These are phyloP conservation scores for Gossypium laxum DNA, from an alignment of 441 rosid genomes.

Conservation along the genomic window DNA sequence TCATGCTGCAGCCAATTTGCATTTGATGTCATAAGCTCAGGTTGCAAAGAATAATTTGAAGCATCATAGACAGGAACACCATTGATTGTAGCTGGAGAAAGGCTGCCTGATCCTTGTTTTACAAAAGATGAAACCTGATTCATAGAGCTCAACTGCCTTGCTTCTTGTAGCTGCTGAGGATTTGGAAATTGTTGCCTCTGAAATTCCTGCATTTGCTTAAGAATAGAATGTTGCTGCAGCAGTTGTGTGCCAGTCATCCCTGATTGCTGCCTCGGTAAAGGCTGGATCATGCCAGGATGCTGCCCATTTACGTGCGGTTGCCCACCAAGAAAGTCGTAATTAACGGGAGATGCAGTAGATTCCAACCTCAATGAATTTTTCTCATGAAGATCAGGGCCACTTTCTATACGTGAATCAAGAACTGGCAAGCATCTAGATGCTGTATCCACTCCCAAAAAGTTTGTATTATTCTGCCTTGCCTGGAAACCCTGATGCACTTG, in stretches of 20 bases:
- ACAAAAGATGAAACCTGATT: constrained; percentile 40
- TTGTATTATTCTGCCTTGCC: constrained; percentile 44
- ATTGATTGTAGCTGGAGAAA: constrained; percentile 40
- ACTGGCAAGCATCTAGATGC: constrained; percentile 43
- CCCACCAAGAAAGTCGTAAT: constrained; percentile 59
- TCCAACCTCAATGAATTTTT: constrained; percentile 39
- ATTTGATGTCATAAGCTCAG: constrained; percentile 40
- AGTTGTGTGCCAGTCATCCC: constrained; percentile 62
- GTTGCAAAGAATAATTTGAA: constrained; percentile 49
- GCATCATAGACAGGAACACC: constrained; percentile 57
- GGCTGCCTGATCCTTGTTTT: constrained; percentile 35
- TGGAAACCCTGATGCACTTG: constrained; percentile 41
- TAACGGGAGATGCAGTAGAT: constrained; percentile 55
- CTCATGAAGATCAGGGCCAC: constrained; percentile 44
- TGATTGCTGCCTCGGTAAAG: constrained; percentile 55
- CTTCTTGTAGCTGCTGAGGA: constrained; percentile 45
- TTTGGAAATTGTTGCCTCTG: constrained; percentile 58
- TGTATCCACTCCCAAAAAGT: constrained; percentile 44
- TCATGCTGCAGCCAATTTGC: constrained; percentile 53
- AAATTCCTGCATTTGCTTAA: constrained; percentile 57
- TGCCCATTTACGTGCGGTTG: constrained; percentile 53
- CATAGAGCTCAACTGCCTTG: constrained; percentile 38
- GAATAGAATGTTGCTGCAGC: constrained; percentile 53
- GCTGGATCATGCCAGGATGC: constrained; percentile 49
- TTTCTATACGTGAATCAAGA: constrained; percentile 33